Base-by-base conservation (phyloP, 1,139 yeast genomes). In the Yamadazyma kanchanaburiensis region DNA sequence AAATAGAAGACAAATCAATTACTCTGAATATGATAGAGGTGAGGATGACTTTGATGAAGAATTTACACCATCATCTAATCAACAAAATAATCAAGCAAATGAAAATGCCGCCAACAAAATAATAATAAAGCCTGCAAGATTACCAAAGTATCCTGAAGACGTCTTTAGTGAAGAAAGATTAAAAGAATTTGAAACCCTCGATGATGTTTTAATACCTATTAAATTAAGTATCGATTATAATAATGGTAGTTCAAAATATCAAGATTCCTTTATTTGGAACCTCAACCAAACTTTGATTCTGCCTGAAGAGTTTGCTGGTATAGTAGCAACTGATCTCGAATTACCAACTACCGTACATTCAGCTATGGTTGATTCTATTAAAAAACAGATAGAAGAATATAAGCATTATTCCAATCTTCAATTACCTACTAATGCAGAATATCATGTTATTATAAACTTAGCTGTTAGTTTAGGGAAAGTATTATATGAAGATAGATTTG, bases 211-310 rank as follows among this genome's bases (percentile, higher is more conserved):
- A 28, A 77, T 91, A 15, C 98, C 99, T 2, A 80, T 91, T 19
- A 76, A 87, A 39, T 59, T 94, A 22, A 77, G 77, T 34, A 55
- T 89, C 22, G 96, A 87, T 40, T 76, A 79, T 39, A 80, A 81
- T 34, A 73, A 74, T 21, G 74, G 77, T 15, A 61, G 56, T 11
- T 60, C 64, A 22, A 76, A 84, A 35, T 68, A 89, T 16, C 79
- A 77, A 13, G 99, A 91, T 49, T 78, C 79, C 38, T 80, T 94
- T 47, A 72, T 89, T 73, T 91, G 98, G 98, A 88, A 91, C 50
- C 49, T 85, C 26, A 79, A 81, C 48, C 97, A 91, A 49, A 61
- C 76, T 4, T 63, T 82, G 18, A 66, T 89, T 15, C 80, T 95
- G 0, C 96, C 97, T 0, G 86, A 80, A 36, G 80, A 80, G 40